Conservation (phyloP, 768 basidiomycete species). For the Leucocoprinus birnbaumii region DNA sequence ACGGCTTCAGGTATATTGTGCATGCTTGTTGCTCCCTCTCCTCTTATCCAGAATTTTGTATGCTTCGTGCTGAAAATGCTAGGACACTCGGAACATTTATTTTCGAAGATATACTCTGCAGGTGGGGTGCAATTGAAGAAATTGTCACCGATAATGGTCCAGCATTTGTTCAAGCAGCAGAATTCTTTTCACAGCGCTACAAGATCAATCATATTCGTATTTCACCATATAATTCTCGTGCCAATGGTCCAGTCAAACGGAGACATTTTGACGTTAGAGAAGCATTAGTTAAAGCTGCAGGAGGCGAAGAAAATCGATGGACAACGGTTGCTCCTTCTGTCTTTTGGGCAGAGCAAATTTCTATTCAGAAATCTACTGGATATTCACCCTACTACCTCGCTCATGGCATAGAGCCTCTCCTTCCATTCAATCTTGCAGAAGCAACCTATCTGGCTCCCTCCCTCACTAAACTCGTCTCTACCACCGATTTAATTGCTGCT, state of each 20-base stretch:
- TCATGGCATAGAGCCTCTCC: constrained; percentile 29
- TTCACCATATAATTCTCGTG: constrained; percentile 37
- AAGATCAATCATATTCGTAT: constrained; percentile 37
- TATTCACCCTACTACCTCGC: constrained; percentile 33
- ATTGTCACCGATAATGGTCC: constrained; percentile 32
- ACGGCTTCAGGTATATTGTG: constrained; percentile 20
- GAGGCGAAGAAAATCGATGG: constrained; percentile 29
- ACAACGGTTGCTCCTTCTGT: constrained; percentile 18
- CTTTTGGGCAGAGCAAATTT: constrained; percentile 31
- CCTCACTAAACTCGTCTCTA: constrained; percentile 7
- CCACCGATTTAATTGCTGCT: constrained; percentile 19
- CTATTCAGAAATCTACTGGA: constrained; percentile 26
- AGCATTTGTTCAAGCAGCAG: constrained; percentile 20
- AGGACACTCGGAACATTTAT: constrained; percentile 21
- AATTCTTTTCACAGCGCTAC: constrained; percentile 19
- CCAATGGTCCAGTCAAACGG: constrained; percentile 35
- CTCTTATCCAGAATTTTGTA: constrained; percentile 18
- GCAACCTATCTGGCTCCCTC: constrained; percentile 14
- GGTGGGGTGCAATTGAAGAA: constrained; percentile 33
- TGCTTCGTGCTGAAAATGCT: constrained; percentile 19
- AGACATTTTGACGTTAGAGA: constrained; percentile 26
- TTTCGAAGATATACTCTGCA: constrained; percentile 27
- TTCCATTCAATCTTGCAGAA: constrained; percentile 26
- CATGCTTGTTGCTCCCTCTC: constrained; percentile 23
- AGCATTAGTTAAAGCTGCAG: constrained; percentile 26